phyloP scores from a whole-genome alignment of 371 early-diverging fungal genomes.

The Mucor saturninus region DNA sequence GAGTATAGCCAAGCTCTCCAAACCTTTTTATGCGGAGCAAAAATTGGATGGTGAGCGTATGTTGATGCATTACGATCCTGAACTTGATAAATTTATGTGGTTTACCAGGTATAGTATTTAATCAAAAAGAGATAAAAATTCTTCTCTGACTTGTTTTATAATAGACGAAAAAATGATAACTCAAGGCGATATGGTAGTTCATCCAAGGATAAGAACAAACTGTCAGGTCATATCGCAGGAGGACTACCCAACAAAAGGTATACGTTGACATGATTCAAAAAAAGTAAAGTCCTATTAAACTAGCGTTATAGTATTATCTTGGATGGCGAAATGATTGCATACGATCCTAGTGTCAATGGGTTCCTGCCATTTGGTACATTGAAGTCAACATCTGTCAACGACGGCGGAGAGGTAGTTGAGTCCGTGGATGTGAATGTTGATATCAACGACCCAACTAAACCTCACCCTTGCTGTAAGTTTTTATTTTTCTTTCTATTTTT shows the following conservation, averaged over 20 bases:
- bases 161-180: conserved; percentile 1
- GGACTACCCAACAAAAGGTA: conserved; percentile 34
- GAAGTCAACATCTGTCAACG: conserved; percentile 65
- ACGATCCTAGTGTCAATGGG: conserved; percentile 57
- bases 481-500: too few relatives aligned
- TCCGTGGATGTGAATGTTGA: conserved; percentile 12
- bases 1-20: not conserved
- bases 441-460: conserved; percentile 34
- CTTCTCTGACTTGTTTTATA: not conserved
- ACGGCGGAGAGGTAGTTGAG: not conserved
- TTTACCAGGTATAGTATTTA: conserved; percentile 52
- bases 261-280: not conserved
- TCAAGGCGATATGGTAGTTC: conserved; percentile 16
- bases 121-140: not conserved
- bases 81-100: conserved; percentile 52
- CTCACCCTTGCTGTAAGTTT: conserved; percentile 60
- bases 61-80: conserved; percentile 67
- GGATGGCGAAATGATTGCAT: conserved; percentile 80
- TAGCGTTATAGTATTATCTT: conserved; percentile 32
- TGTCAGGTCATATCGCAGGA: conserved; percentile 27
- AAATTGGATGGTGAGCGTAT: conserved; percentile 84
- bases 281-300: too few relatives aligned
- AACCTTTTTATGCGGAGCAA: conserved; percentile 74
- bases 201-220: conserved; percentile 10
- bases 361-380: conserved; percentile 75